These are phyloP conservation scores for Trichoderma koningii DNA, from an alignment of 2,329 filamentous ascomycete species.

Conservation along the genomic window DNA sequence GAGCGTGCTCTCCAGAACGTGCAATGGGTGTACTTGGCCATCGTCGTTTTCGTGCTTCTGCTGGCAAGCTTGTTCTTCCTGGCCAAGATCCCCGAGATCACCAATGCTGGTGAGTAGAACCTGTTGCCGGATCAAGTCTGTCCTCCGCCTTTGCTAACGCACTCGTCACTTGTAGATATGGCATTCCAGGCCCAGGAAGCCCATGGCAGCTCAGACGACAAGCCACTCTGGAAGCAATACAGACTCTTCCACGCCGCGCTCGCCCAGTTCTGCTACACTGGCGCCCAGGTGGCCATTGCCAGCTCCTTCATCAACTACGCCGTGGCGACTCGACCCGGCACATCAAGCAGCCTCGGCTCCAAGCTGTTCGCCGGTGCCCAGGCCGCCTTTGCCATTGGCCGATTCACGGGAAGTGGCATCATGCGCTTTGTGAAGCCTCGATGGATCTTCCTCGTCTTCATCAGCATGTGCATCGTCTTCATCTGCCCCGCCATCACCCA, in stretches of 20 bases:
- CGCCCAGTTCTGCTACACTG: conserved; percentile 78
- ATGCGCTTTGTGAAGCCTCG: conserved; percentile 70
- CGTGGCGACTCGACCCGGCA: conserved; percentile 59
- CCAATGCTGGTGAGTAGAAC: conserved; percentile 47
- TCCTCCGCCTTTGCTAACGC: background rate
- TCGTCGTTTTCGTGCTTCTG: conserved; percentile 69
- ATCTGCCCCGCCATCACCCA: conserved; percentile 51
- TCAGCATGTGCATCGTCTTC: conserved; percentile 67
- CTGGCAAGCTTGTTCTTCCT: conserved; percentile 69
- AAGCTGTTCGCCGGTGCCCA: conserved; percentile 75
- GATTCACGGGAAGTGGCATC: conserved; percentile 66
- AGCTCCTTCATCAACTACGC: conserved; percentile 74
- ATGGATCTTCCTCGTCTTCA: conserved; percentile 66
- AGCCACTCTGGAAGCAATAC: conserved; percentile 70
- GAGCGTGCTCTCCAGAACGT: conserved; percentile 63
- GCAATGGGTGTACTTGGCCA: conserved; percentile 75
- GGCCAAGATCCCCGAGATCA: conserved; percentile 70
- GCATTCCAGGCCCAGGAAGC: conserved; percentile 58
- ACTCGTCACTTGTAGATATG: conserved; percentile 56
- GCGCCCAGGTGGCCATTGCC: conserved; percentile 68
- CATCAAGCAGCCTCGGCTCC: conserved; percentile 55
- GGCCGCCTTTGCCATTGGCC: conserved; percentile 69
- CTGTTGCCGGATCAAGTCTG: too few species aligned
- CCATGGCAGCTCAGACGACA: conserved; percentile 56
- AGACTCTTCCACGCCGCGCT: conserved; percentile 74